These are phyloP conservation scores for Immersiella caudata DNA, from an alignment of 495 filamentous ascomycete species.

Conservation along the genomic window DNA sequence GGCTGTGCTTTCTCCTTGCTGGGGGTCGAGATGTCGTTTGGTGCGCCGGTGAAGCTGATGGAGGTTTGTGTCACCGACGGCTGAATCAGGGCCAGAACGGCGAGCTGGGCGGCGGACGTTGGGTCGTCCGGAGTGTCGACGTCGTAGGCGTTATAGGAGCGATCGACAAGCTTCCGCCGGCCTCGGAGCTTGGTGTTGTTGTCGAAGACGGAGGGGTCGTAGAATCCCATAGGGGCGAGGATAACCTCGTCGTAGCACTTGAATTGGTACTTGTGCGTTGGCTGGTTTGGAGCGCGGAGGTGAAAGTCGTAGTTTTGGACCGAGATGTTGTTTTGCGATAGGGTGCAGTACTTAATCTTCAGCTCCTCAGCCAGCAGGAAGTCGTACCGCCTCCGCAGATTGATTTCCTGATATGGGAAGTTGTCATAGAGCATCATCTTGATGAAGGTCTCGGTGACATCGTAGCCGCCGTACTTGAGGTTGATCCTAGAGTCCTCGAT, in stretches of 20 bases:
- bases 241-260: slow-evolving; percentile 95
- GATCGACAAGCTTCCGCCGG: slow-evolving; percentile 74
- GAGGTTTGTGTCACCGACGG: slow-evolving; percentile 54
- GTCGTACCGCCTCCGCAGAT: slow-evolving; percentile 86
- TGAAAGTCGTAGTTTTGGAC: slow-evolving; percentile 85
- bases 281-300: slow-evolving; percentile 81
- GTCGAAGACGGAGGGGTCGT: slow-evolving; percentile 84
- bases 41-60: slow-evolving; percentile 41
- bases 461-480: slow-evolving; percentile 87
- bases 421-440: slow-evolving; percentile 96
- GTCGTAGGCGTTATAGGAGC: slow-evolving; percentile 92
- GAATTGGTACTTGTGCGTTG: slow-evolving; percentile 88
- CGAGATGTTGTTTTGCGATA: slow-evolving; percentile 80
- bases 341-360: slow-evolving; percentile 84
- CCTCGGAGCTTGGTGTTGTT: slow-evolving; percentile 75
- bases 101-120: slow-evolving; percentile 78
- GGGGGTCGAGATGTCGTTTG: slow-evolving; percentile 51
- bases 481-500: slow-evolving; percentile 90
- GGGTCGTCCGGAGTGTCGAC: slow-evolving; percentile 84
- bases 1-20: slow-evolving; percentile 55
- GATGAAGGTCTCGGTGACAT: slow-evolving; percentile 91
- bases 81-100: slow-evolving; percentile 70
- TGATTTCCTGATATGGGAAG: slow-evolving; percentile 92
- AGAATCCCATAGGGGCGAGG: slow-evolving; percentile 87
- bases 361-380: slow-evolving; percentile 93